Base-by-base conservation (phyloP, 1,284 basidiomycete genomes). In the Papiliotrema fonsecae region DNA sequence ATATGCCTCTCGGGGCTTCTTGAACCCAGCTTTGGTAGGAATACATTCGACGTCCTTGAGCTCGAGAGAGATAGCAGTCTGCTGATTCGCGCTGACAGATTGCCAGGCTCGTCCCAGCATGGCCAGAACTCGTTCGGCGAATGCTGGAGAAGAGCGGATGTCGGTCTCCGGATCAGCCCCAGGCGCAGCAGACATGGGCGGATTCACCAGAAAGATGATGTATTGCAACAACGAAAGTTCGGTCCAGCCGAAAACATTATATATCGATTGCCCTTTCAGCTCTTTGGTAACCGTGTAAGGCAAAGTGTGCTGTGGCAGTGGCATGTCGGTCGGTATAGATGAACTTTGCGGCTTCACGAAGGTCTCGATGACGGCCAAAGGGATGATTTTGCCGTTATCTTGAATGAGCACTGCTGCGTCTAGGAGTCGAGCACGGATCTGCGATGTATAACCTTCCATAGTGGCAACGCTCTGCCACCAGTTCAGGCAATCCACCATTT, bases 391-490 rank as follows among this genome's bases (percentile, higher is more conserved):
- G 25, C 56, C 60, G 32, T 51, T 62, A 26, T 71, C 69, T 34
- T 75, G 76, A 7, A 79, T 73, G 14, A 91, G 66, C 11, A 93
- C 77, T 0, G 85, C 82, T 4, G 84, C 84, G 49, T 85, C 79
- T 7, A 93, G 70, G 6, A 93, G 77, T 53, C 86, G 78, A 2
- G 75, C 68, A 22, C 85, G 79, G 14, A 67, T 67, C 22, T 73
- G 70, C 1, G 49, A 7, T 13, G 51, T 62, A 25, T 79, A 77
- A 10, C 80, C 77, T 41, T 80, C 67, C 43, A 58, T 35, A 2
- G 60, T 78, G 35, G 82, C 81, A 14, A 89, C 71, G 22, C 74
- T 71, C 46, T 86, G 81, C 87, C 92, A 96, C 94, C 94, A 99
- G 50, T 82, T 81, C 56, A 97, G 77, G 69, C 88, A 93, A 4